A percentile compares a stretch with the other conserved stretches of the same genome.
Conservation (phyloP, 192 early-diverging fungal genomes). For the Coemansia sp. region DNA sequence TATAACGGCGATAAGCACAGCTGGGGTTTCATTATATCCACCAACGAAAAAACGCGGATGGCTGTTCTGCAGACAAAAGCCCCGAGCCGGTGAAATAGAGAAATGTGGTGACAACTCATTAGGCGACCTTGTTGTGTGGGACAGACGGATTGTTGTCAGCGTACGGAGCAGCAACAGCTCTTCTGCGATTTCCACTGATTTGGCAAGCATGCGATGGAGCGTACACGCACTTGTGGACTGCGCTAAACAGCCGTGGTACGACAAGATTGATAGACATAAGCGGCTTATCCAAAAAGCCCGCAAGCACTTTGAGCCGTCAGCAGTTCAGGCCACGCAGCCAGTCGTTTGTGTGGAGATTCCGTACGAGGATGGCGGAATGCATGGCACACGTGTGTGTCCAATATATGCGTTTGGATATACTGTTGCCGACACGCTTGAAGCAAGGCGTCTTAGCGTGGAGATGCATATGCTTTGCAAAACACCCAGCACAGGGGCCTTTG, state of each 20-base stretch:
- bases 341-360: conserved; percentile 16
- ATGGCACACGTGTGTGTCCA: not conserved
- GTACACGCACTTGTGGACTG: conserved; percentile 19
- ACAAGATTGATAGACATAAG: conserved; percentile 21
- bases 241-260: conserved; percentile 15
- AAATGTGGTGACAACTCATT: not conserved
- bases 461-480: conserved; percentile 16
- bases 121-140: conserved; percentile 31
- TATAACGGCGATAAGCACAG: conserved; percentile 10
- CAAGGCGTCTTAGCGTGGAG: conserved; percentile 2
- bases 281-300: conserved; percentile 1
- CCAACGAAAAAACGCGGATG: conserved; percentile 26
- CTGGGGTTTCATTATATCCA: conserved; percentile 29
- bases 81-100: conserved; percentile 26
- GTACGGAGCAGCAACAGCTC: not conserved
- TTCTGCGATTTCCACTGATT: not conserved
- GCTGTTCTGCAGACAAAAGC: conserved; percentile 44
- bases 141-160: conserved; percentile 25
- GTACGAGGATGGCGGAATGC: not conserved
- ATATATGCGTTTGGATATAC: conserved; percentile 29
- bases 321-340: conserved; percentile 29
- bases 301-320: conserved; percentile 6
- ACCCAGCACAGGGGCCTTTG: not conserved
- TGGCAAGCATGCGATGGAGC: conserved; percentile 14
- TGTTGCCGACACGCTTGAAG: conserved; percentile 8